Percentiles rank a stretch among this genome's conserved stretches.
Evolutionary conservation across 208 protist genomes (phyloP).

Genomic region (Trichomonas tenax): DNA sequence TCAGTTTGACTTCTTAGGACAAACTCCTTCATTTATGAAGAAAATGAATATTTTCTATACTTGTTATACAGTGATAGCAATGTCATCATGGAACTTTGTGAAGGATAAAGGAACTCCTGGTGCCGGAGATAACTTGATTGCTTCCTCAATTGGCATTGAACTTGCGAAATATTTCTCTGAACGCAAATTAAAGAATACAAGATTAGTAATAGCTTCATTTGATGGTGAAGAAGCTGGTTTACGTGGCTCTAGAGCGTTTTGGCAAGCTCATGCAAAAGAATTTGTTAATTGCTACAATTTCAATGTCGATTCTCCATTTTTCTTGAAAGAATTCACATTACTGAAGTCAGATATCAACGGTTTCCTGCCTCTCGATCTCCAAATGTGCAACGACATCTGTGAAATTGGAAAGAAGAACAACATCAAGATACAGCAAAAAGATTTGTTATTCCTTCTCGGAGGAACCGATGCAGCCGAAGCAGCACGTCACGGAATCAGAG

Average conservation of each 20-base stretch:
- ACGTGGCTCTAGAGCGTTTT: neutral
- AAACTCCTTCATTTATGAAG: too few species aligned
- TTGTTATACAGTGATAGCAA: too few species aligned
- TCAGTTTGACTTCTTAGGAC: neutral
- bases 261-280: neutral
- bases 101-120: neutral
- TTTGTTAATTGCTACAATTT: neutral
- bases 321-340: neutral
- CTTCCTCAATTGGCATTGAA: neutral
- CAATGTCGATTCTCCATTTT: neutral
- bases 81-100: neutral
- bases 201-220: neutral
- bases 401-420: neutral
- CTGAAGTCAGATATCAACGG: neutral
- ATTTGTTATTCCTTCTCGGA: neutral
- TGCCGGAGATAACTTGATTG: neutral
- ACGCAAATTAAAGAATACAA: neutral
- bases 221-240: neutral
- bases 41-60: neutral
- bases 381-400: neutral
- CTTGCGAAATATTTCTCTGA: neutral
- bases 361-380: neutral
- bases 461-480: slow-evolving; percentile 3
- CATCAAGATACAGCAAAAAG: neutral
- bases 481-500: neutral